Base-by-base conservation (phyloP, 805 yeast species). In the Candida nemodendra region DNA sequence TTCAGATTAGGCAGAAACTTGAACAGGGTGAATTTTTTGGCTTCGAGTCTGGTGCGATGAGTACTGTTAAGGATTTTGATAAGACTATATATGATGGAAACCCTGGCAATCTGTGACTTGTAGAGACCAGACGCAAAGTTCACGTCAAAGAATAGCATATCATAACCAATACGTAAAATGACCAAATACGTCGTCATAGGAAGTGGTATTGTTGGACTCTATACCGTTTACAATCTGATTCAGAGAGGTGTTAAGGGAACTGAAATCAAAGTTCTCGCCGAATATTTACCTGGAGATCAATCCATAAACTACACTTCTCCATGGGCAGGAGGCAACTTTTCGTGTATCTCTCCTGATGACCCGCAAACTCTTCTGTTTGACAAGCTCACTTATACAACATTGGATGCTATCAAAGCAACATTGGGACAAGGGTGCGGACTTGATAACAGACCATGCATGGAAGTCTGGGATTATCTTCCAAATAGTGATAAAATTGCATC, bases 251-350 rank as follows among this genome's bases (percentile, higher is more conserved):
- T 70, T 8, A 39, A 54, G 0, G 67, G 73, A 1, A 38, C 54
- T 1, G 61, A 72, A 5, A 72, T 86, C 44, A 68, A 76, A 4
- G 71, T 85, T 2, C 49, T 81, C 14, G 91, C 86, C 6, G 76
- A 82, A 52, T 74, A 71, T 49, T 59, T 81, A 26, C 95, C 95
- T 3, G 95, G 95, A 4, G 95, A 86, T 53, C 82, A 78, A 47
- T 78, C 88, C 4, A 75, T 76, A 40, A 68, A 75, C 34, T 86
- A 81, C 58, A 79, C 95, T 1, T 82, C 90, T 0, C 95, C 95
- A 0, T 82, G 83, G 75, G 95, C 95, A 0, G 83, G 83, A 18
- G 82, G 79, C 6, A 77, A 78, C 53, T 77, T 76, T 51, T 71
- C 79, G 3, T 67, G 75, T 44, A 80, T 82, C 32, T 72, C 85